Percentiles rank a stretch among this genome's conserved stretches.
These are phyloP conservation scores for Monilinia polystroma DNA, from an alignment of 2,329 filamentous ascomycete genomes.

Conservation along the genomic window DNA sequence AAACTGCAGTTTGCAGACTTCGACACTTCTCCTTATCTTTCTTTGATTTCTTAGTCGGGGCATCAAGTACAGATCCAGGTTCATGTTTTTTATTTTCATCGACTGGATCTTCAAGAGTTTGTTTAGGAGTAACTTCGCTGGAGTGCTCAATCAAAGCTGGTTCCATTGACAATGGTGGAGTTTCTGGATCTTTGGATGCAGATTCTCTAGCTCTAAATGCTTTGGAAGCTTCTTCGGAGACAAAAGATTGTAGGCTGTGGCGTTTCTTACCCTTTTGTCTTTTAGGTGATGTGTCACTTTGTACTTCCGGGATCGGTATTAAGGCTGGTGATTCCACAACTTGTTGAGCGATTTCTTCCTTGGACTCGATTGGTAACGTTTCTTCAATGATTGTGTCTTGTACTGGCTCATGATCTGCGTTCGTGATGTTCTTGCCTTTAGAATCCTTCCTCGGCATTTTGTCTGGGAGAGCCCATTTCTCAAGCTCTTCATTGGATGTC, in stretches of 20 bases:
- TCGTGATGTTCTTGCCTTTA: slow-evolving; percentile 31
- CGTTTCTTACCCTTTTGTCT: slow-evolving; percentile 9
- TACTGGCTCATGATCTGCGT: slow-evolving; percentile 5
- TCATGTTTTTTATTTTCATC: neutral
- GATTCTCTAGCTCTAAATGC: slow-evolving; percentile 6
- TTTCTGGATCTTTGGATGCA: neutral
- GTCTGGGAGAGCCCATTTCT: slow-evolving; percentile 28
- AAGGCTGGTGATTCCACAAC: neutral
- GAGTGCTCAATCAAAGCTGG: neutral
- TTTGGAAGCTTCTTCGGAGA: slow-evolving; percentile 12
- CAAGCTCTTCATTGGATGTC: slow-evolving; percentile 3
- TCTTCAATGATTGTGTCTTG: neutral
- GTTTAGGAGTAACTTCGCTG: neutral
- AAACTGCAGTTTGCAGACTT: slow-evolving; percentile 5
- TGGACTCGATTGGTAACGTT: neutral
- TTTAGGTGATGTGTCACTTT: neutral
- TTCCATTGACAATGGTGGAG: neutral
- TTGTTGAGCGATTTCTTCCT: neutral
- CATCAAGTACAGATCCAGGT: neutral
- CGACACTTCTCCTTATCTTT: slow-evolving; percentile 36
- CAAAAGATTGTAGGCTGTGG: slow-evolving; percentile 12
- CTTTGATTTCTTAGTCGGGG: slow-evolving; percentile 14
- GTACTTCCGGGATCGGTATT: neutral
- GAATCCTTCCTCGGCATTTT: slow-evolving; percentile 45
- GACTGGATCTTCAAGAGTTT: neutral